Percentiles rank a stretch among this genome's conserved stretches.
These are phyloP conservation scores for Scytalidium sp. DNA, from an alignment of 2,329 filamentous ascomycete species.

Conservation along the genomic window DNA sequence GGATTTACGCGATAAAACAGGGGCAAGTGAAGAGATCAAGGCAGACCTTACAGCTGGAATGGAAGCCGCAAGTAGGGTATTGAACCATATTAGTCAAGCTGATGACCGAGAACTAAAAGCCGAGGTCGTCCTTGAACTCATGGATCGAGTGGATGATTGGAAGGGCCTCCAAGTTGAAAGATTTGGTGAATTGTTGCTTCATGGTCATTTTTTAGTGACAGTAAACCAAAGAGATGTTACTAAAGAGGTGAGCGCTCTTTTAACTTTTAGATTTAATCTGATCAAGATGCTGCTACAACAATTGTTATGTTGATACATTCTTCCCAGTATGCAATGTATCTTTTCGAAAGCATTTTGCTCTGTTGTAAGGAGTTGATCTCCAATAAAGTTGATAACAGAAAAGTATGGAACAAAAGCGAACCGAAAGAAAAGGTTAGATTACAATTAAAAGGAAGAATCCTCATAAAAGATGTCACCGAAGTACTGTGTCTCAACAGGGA, in stretches of 20 bases:
- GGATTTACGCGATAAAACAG: conserved; percentile 81
- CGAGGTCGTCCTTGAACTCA: conserved; percentile 77
- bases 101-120: conserved; percentile 81
- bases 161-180: conserved; percentile 82
- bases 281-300: no score
- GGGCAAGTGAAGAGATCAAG: conserved; percentile 64
- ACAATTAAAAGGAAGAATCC: conserved; percentile 90
- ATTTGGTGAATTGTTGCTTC: conserved; percentile 82
- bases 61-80: conserved; percentile 72
- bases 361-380: conserved; percentile 92
- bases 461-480: conserved; percentile 96
- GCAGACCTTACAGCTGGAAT: conserved; percentile 71
- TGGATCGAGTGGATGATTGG: conserved; percentile 85
- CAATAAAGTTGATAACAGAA: conserved; percentile 72
- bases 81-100: conserved; percentile 81
- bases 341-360: conserved; percentile 87
- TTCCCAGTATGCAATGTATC: conserved; percentile 85
- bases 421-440: conserved; percentile 67
- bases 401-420: conserved; percentile 61
- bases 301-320: not conserved
- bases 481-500: conserved; percentile 78
- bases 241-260: conserved; percentile 52
- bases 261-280: no score
- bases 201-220: conserved; percentile 83
- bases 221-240: conserved; percentile 85